These are phyloP conservation scores for Trichoderma orchidacearum DNA, from an alignment of 495 filamentous ascomycete genomes.

Conservation along the genomic window DNA sequence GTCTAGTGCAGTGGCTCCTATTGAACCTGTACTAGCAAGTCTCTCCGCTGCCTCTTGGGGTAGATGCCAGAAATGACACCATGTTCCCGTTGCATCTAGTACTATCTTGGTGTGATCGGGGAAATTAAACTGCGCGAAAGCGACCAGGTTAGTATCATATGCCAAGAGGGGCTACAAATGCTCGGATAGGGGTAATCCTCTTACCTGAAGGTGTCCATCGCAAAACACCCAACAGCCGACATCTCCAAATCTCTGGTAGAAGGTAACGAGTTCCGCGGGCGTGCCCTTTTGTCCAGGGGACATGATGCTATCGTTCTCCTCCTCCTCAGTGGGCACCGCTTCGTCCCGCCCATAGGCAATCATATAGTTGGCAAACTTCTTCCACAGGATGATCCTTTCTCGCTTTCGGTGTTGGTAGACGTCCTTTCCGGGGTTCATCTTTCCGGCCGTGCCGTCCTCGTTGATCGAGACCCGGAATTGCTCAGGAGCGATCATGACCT, in stretches of 20 bases:
- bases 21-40: constrained; percentile 45
- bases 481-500: constrained; percentile 45
- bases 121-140: constrained; percentile 64
- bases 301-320: constrained; percentile 16
- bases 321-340: constrained; percentile 28
- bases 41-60: constrained; percentile 52
- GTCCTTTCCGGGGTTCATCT: constrained; percentile 35
- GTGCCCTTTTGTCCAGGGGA: constrained; percentile 36
- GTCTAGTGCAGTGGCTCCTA: constrained; percentile 53
- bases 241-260: constrained; percentile 80
- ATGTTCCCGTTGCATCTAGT: constrained; percentile 57
- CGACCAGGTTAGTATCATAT: constrained; percentile 2
- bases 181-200: constrained; percentile 7
- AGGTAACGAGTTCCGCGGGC: constrained; percentile 55
- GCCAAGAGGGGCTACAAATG: neutral
- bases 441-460: constrained; percentile 37
- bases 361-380: constrained; percentile 95
- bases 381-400: constrained; percentile 66
- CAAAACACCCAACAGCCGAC: constrained; percentile 82
- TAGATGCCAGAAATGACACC: constrained; percentile 77
- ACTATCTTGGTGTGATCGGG: constrained; percentile 94
- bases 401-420: constrained; percentile 56
- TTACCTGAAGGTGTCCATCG: constrained; percentile 73
- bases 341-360: constrained; percentile 43
- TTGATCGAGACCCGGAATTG: constrained; percentile 42